These are phyloP conservation scores for Mycena vulgaris DNA, from an alignment of 768 basidiomycete genomes.

Conservation along the genomic window DNA sequence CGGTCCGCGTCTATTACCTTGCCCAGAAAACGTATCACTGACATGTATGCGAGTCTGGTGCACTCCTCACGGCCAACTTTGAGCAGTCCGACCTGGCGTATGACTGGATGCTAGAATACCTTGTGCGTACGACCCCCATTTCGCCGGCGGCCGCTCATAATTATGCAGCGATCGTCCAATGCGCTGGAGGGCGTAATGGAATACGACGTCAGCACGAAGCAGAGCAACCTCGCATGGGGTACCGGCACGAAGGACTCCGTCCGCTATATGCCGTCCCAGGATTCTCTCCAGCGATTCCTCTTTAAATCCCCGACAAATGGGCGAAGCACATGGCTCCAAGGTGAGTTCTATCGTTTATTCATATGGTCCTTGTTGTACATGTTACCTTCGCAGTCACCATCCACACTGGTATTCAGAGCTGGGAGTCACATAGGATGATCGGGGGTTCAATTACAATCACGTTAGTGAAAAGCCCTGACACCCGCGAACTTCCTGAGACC, in stretches of 20 bases:
- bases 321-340: conserved; percentile 11
- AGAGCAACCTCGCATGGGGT: conserved; percentile 17
- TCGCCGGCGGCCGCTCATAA: neutral
- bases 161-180: conserved; percentile 3
- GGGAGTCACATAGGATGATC: neutral
- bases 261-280: conserved; percentile 4
- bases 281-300: conserved; percentile 10
- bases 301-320: conserved; percentile 10
- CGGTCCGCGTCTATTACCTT: conserved; percentile 6
- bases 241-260: conserved; percentile 3
- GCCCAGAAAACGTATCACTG: neutral
- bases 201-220: conserved; percentile 14
- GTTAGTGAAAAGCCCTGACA: neutral
- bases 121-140: conserved; percentile 5
- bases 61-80: conserved; percentile 26
- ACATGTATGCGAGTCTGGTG: conserved; percentile 9
- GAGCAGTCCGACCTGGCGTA: conserved; percentile 24
- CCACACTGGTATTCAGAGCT: neutral
- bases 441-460: conserved; percentile 7
- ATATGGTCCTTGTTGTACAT: neutral
- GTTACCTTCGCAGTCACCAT: neutral
- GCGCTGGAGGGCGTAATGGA: conserved; percentile 14
- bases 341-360: neutral
- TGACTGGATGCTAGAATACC: conserved; percentile 36
- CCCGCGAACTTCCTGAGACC: no score